Conservation (phyloP, 1,139 yeast species). For the Suhomyces chickasaworum region DNA sequence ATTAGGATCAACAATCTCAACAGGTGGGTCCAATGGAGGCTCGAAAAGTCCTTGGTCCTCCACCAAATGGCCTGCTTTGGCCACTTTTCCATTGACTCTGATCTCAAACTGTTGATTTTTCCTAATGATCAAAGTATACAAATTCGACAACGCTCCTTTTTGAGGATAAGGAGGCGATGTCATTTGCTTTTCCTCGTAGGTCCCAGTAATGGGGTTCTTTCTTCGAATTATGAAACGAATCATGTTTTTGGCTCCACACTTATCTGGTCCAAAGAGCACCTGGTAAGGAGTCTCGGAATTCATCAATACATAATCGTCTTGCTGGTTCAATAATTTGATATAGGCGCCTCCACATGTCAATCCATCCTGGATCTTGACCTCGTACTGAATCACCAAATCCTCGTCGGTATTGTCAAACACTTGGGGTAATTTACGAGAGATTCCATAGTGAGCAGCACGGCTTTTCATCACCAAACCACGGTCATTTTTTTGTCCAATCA, state of each 20-base stretch:
- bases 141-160: constrained; percentile 55
- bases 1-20: constrained; percentile 58
- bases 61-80: constrained; percentile 66
- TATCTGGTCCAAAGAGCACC: constrained; percentile 94
- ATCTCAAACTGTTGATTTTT: constrained; percentile 72
- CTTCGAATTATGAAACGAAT: constrained; percentile 74
- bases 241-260: constrained; percentile 78
- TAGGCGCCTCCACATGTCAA: constrained; percentile 88
- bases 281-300: constrained; percentile 70
- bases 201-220: constrained; percentile 54
- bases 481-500: constrained; percentile 64
- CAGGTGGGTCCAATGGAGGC: constrained; percentile 69
- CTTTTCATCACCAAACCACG: constrained; percentile 74
- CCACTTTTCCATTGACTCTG: constrained; percentile 77
- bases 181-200: constrained; percentile 68
- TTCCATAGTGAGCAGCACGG: constrained; percentile 79
- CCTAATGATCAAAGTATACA: constrained; percentile 75
- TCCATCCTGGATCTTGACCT: constrained; percentile 78
- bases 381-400: constrained; percentile 83
- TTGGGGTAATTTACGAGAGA: constrained; percentile 57
- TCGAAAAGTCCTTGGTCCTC: constrained; percentile 49
- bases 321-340: constrained; percentile 65
- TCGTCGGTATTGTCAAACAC: constrained; percentile 58
- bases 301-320: constrained; percentile 45
- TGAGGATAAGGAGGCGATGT: constrained; percentile 68